Evolutionary conservation across 2,329 filamentous ascomycete species (phyloP).

Genomic region (Calonectria honghensis): DNA sequence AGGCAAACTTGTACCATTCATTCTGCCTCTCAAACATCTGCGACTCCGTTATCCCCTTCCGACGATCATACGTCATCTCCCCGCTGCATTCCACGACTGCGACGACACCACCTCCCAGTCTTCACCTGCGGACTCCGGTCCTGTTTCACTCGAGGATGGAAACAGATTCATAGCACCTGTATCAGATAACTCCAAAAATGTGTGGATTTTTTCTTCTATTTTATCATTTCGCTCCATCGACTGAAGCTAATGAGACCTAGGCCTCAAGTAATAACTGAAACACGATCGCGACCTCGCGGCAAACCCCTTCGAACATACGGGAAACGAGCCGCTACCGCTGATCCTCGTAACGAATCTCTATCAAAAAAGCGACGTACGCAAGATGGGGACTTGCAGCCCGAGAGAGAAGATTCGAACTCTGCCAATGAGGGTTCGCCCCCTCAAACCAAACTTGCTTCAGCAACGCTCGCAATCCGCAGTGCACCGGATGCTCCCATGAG

Average conservation of each 20-base stretch:
- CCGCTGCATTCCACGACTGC: background rate
- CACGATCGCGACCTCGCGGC: constrained; percentile 54
- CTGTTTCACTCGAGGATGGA: constrained; percentile 38
- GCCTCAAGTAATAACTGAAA: constrained; percentile 56
- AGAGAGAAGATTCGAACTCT: background rate
- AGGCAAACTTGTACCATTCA: background rate
- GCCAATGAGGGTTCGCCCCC: background rate
- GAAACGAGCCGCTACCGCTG: constrained; percentile 56
- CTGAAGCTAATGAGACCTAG: constrained; percentile 48
- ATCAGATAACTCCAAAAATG: constrained; percentile 28
- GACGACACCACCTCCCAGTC: background rate
- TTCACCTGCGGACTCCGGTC: constrained; percentile 40
- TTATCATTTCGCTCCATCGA: fast-evolving
- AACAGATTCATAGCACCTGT: constrained; percentile 10
- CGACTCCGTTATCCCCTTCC: too few relatives aligned
- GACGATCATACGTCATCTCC: background rate
- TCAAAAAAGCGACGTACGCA: constrained; percentile 54
- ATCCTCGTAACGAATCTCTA: constrained; percentile 52
- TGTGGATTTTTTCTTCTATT: background rate
- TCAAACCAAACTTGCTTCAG: background rate
- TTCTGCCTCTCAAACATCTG: too few relatives aligned
- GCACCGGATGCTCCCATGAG: background rate
- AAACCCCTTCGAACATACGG: constrained; percentile 65
- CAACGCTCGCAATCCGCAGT: background rate
- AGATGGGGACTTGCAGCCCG: background rate